Percentiles rank a stretch among this genome's conserved stretches.
These are phyloP conservation scores for Plenodomus tracheiphilus DNA, from an alignment of 2,329 filamentous ascomycete species.

Conservation along the genomic window DNA sequence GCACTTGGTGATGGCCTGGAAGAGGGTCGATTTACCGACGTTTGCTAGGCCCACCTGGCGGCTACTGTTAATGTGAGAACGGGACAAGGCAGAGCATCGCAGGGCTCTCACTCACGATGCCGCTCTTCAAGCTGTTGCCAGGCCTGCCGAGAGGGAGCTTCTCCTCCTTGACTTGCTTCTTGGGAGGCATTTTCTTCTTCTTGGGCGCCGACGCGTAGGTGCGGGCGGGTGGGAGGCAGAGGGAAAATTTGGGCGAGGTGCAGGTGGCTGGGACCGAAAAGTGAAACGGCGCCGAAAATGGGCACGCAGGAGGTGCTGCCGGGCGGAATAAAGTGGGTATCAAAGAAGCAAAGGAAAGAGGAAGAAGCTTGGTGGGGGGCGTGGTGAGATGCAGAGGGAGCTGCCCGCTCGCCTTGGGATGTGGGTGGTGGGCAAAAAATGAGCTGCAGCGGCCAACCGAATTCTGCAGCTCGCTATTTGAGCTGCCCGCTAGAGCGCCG, in stretches of 20 bases:
- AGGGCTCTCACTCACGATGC: conserved; percentile 79
- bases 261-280: conserved; percentile 28
- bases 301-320: conserved; percentile 55
- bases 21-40: conserved; percentile 98
- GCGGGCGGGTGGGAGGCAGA: conserved; percentile 51
- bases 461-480: conserved; percentile 14
- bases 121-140: conserved; percentile 98
- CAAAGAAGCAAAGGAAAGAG: conserved; percentile 54
- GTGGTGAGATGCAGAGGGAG: conserved; percentile 31
- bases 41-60: conserved; percentile 93
- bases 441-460: conserved; percentile 12
- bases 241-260: conserved; percentile 40
- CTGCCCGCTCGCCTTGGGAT: conserved; percentile 13
- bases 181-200: conserved; percentile 87
- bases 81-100: conserved; percentile 30
- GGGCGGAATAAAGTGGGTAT: conserved; percentile 56
- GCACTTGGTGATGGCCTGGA: conserved; percentile 99
- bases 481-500: not conserved
- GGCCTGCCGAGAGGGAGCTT: conserved; percentile 95
- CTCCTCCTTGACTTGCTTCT: conserved; percentile 89
- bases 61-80: conserved; percentile 50
- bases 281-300: conserved; percentile 42
- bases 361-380: conserved; percentile 45
- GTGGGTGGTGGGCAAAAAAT: conserved; percentile 16
- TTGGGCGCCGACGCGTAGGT: conserved; percentile 60